These are phyloP conservation scores for Debaryomyces psychrophilus DNA, from an alignment of 1,139 yeast genomes.

Conservation along the genomic window DNA sequence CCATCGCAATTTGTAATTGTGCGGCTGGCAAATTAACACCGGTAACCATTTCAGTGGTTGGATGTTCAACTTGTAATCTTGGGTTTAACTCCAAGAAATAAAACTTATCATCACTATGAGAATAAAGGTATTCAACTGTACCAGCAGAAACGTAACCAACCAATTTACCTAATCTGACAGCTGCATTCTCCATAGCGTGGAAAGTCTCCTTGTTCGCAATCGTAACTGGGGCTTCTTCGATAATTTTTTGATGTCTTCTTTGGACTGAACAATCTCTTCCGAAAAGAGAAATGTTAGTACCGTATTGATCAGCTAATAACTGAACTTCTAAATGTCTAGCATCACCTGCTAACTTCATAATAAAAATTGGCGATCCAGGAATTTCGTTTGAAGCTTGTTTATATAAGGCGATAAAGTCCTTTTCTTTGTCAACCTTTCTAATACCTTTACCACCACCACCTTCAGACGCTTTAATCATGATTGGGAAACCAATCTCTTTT, in stretches of 20 bases:
- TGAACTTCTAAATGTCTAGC: slow-evolving; percentile 97
- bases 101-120: slow-evolving; percentile 91
- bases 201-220: slow-evolving; percentile 87
- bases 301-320: slow-evolving; percentile 92
- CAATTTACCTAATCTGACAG: slow-evolving; percentile 91
- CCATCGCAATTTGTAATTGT: slow-evolving; percentile 98
- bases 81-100: slow-evolving; percentile 96
- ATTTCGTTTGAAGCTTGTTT: slow-evolving; percentile 92
- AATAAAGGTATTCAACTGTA: slow-evolving; percentile 95
- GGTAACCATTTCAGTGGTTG: slow-evolving; percentile 98
- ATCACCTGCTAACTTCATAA: slow-evolving; percentile 92
- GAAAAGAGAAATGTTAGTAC: slow-evolving; percentile 88
- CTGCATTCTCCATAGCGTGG: slow-evolving; percentile 91
- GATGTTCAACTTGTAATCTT: slow-evolving; percentile 98
- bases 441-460: slow-evolving; percentile 99
- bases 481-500: slow-evolving; percentile 87
- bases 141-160: slow-evolving; percentile 99
- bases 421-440: slow-evolving; percentile 83
- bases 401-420: slow-evolving; percentile 69
- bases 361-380: slow-evolving; percentile 94
- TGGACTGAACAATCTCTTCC: slow-evolving; percentile 98
- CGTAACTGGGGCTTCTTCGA: slow-evolving; percentile 96
- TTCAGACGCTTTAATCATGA: slow-evolving; percentile 96
- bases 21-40: slow-evolving; percentile 98
- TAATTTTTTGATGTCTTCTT: slow-evolving; percentile 95